Conservation (phyloP, 2,329 filamentous ascomycete genomes). For the Aureobasidium uvarum region DNA sequence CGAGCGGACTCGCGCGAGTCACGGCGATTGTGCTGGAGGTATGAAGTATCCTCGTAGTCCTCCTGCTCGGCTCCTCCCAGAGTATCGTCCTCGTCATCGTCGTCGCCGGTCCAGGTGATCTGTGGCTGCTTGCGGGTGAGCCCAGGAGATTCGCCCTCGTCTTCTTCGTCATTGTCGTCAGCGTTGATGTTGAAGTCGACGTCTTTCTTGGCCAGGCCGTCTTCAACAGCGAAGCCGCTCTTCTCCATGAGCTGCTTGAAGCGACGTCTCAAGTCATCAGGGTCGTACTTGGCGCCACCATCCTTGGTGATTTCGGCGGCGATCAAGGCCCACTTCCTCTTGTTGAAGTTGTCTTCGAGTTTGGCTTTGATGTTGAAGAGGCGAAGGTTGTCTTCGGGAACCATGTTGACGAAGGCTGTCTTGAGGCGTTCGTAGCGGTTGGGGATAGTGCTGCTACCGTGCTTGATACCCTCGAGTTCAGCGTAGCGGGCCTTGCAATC, state of each 20-base stretch:
- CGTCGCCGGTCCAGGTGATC: neutral
- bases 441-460: constrained; percentile 40
- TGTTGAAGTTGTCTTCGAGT: constrained; percentile 43
- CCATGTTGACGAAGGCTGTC: constrained; percentile 42
- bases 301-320: constrained; percentile 37
- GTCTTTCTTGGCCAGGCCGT: neutral
- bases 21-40: neutral
- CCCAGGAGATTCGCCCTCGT: neutral
- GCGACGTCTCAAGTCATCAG: constrained; percentile 39
- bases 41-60: neutral
- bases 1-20: neutral
- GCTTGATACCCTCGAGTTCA: constrained; percentile 37
- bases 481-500: constrained; percentile 34
- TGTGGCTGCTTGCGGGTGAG: neutral
- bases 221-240: constrained; percentile 24
- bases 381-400: constrained; percentile 38
- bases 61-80: neutral
- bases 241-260: constrained; percentile 43
- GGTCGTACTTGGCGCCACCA: constrained; percentile 37
- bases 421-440: constrained; percentile 44
- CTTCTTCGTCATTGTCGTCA: neutral
- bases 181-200: neutral
- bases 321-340: constrained; percentile 44
- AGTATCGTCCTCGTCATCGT: neutral
- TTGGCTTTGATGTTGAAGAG: constrained; percentile 42